phyloP scores from a whole-genome alignment of 305 asterid genomes.

The Rubia tinctorum region DNA sequence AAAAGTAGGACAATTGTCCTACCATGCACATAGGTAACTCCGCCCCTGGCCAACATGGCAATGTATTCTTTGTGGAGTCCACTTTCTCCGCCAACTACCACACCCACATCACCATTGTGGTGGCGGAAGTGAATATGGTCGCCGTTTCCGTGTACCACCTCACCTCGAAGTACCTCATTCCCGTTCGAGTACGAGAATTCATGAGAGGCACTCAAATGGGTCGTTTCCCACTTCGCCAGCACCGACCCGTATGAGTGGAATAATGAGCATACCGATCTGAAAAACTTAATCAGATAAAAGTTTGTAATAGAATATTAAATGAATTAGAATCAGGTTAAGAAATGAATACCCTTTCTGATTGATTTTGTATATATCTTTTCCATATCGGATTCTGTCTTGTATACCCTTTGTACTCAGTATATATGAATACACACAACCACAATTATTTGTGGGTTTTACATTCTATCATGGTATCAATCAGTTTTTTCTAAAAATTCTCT shows the following conservation, averaged over 20 bases:
- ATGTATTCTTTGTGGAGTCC: slow-evolving; percentile 49
- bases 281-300: slow-evolving; percentile 13
- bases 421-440: too few species aligned
- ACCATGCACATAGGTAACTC: too few species aligned
- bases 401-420: too few species aligned
- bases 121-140: slow-evolving; percentile 31
- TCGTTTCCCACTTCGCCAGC: slow-evolving; percentile 33
- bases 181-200: slow-evolving; percentile 19
- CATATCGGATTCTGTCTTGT: too few species aligned
- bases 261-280: slow-evolving; percentile 33
- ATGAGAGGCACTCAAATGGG: slow-evolving; percentile 52
- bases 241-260: slow-evolving; percentile 45
- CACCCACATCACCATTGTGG: slow-evolving; percentile 32
- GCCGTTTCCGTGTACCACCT: slow-evolving; percentile 52
- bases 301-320: too few species aligned
- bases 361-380: too few species aligned
- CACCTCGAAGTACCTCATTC: slow-evolving; percentile 46
- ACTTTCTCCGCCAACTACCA: slow-evolving; percentile 46
- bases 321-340: too few species aligned
- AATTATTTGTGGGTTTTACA: too few species aligned
- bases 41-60: slow-evolving; percentile 39
- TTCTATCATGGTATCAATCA: too few species aligned
- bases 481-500: too few species aligned
- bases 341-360: too few species aligned
- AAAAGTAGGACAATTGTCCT: too few species aligned